phyloP scores from a whole-genome alignment of 306 rosid genomes.

The Lupinus albus region DNA sequence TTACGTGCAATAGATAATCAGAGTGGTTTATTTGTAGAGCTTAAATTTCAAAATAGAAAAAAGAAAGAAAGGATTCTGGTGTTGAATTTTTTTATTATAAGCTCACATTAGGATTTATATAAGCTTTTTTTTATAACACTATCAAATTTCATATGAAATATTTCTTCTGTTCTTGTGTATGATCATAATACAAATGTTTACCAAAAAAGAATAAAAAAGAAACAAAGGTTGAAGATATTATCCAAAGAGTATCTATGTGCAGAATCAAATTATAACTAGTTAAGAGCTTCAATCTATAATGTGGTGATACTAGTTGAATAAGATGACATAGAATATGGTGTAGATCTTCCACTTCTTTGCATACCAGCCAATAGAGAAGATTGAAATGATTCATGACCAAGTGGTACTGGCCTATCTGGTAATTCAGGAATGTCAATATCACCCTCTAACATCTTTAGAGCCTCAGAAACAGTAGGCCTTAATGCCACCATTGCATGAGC shows the following conservation, averaged over 20 bases:
- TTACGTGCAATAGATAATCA: neutral
- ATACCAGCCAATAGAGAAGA: conserved; percentile 48
- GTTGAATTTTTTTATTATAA: neutral
- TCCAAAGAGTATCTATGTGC: conserved; percentile 21
- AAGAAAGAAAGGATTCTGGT: neutral
- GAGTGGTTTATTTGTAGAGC: neutral
- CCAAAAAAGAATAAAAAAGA: neutral
- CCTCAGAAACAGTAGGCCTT: conserved; percentile 86
- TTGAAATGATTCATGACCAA: conserved; percentile 63
- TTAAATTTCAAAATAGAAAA: neutral
- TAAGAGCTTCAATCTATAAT: neutral
- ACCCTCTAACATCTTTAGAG: conserved; percentile 80
- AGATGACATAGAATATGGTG: conserved; percentile 25
- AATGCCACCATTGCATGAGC: conserved; percentile 85
- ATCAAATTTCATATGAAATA: neutral
- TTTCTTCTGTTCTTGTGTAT: conserved; percentile 13
- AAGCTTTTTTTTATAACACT: neutral
- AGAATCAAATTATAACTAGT: conserved; percentile 2
- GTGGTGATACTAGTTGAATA: conserved; percentile 30
- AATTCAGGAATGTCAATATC: conserved; percentile 75
- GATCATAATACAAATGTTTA: conserved; percentile 28
- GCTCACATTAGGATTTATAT: neutral
- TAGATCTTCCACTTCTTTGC: conserved; percentile 47
- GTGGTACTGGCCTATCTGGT: conserved; percentile 79
- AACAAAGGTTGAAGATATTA: neutral